These are phyloP conservation scores for Helianthus annuus DNA, from an alignment of 129 eudicot species.

Conservation along the genomic window DNA sequence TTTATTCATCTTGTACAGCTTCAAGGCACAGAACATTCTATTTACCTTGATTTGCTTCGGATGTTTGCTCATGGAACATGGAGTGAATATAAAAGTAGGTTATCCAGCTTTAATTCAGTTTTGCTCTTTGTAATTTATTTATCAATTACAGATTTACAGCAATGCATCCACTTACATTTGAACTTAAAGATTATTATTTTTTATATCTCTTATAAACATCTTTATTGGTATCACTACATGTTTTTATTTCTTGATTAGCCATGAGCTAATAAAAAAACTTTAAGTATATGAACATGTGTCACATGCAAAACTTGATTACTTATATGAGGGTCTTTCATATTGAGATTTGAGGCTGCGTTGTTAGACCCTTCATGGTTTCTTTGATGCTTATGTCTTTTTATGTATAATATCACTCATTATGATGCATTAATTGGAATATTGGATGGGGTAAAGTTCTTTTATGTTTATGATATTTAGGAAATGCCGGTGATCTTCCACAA, in stretches of 20 bases:
- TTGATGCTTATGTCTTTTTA: conserved; percentile 6
- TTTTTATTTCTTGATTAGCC: too few species aligned
- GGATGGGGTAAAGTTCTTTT: background rate
- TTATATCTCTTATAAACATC: too few species aligned
- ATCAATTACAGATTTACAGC: background rate
- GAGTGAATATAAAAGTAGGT: conserved; percentile 89
- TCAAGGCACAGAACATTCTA: conserved; percentile 63
- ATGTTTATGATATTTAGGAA: conserved; percentile 44
- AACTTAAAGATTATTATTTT: too few species aligned
- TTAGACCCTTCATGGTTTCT: background rate
- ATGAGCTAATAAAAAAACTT: conserved; percentile 12
- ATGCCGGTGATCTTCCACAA: conserved; percentile 59
- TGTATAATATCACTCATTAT: conserved; percentile 12
- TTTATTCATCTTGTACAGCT: conserved; percentile 54
- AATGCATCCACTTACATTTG: background rate
- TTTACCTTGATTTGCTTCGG: conserved; percentile 69
- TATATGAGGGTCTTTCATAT: too few species aligned
- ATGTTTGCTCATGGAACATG: conserved; percentile 92
- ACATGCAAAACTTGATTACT: background rate
- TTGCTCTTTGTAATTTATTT: background rate
- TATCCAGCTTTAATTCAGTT: background rate
- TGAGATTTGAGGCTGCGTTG: background rate
- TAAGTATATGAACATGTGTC: background rate
- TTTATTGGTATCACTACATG: too few species aligned
- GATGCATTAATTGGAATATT: background rate